Percentiles rank a stretch among this genome's conserved stretches.
Evolutionary conservation across 2,329 filamentous ascomycete genomes (phyloP).

Genomic region (Diplodia sapinea): DNA sequence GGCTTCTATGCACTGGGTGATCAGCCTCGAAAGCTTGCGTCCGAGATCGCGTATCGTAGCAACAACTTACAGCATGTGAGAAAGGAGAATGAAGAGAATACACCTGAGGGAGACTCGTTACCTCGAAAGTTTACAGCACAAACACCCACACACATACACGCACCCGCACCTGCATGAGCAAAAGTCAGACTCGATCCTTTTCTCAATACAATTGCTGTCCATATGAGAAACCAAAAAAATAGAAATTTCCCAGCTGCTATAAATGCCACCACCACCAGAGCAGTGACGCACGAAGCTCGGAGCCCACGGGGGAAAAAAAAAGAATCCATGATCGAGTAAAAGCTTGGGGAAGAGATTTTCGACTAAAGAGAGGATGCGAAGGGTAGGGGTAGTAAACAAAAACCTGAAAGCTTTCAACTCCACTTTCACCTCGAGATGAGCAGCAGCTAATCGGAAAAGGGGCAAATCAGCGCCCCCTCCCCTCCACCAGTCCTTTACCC

Average conservation of each 20-base stretch:
- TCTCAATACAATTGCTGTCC: not conserved
- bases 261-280: not conserved
- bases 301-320: no score
- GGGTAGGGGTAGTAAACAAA: not conserved
- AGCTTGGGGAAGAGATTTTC: not conserved
- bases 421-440: not conserved
- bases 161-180: not conserved
- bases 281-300: not conserved
- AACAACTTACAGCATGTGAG: no score
- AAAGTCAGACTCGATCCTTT: not conserved
- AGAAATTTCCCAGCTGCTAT: not conserved
- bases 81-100: not conserved
- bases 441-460: not conserved
- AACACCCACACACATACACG: no score
- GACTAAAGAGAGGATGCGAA: not conserved
- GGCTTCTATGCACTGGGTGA: no score
- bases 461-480: not conserved
- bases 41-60: no score
- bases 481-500: not conserved
- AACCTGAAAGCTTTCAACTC: not conserved
- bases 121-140: no score
- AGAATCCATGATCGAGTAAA: not conserved
- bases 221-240: not conserved
- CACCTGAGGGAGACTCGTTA: not conserved
- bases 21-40: no score